Conservation (phyloP, 2,329 filamentous ascomycete genomes). For the Microcyclosporella mali region DNA sequence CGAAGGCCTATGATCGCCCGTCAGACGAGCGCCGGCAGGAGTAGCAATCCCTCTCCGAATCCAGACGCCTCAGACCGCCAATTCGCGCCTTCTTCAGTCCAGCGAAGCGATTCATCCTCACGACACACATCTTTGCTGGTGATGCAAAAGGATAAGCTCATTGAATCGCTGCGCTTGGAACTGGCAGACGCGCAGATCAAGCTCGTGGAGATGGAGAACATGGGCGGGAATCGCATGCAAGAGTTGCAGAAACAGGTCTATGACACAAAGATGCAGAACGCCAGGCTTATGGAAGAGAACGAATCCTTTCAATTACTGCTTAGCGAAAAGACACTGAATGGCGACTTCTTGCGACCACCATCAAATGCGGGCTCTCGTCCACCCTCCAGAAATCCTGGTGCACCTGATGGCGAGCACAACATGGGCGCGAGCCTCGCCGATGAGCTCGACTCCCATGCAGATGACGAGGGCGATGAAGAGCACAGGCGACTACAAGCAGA, state of each 20-base stretch:
- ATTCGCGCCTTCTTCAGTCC: conserved; percentile 75
- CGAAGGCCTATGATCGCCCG: conserved; percentile 46
- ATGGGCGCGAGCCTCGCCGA: conserved; percentile 68
- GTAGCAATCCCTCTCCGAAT: conserved; percentile 49
- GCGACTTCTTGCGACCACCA: conserved; percentile 49
- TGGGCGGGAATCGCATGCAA: conserved; percentile 77
- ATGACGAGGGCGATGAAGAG: conserved; percentile 52
- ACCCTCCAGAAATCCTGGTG: conserved; percentile 31
- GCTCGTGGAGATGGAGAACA: conserved; percentile 86
- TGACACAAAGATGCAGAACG: conserved; percentile 92
- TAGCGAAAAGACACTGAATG: conserved; percentile 90
- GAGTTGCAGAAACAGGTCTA: conserved; percentile 87
- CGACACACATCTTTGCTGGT: conserved; percentile 76
- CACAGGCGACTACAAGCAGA: conserved; percentile 68
- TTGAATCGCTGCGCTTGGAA: conserved; percentile 85
- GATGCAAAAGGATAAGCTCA: conserved; percentile 92
- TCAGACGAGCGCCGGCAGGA: conserved; percentile 24
- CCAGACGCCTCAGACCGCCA: conserved; percentile 53
- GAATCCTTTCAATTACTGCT: conserved; percentile 95
- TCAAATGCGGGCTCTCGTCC: conserved; percentile 50
- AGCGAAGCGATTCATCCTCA: conserved; percentile 68
- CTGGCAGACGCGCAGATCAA: conserved; percentile 94
- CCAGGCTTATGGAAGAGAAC: conserved; percentile 94
- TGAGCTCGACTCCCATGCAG: conserved; percentile 66
- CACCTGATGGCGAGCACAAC: conserved; percentile 2